Evolutionary conservation across 1,284 basidiomycete species (phyloP), one percentile per base, ranked within the genome.

Genomic region (Heterobasidion parviporum): DNA sequence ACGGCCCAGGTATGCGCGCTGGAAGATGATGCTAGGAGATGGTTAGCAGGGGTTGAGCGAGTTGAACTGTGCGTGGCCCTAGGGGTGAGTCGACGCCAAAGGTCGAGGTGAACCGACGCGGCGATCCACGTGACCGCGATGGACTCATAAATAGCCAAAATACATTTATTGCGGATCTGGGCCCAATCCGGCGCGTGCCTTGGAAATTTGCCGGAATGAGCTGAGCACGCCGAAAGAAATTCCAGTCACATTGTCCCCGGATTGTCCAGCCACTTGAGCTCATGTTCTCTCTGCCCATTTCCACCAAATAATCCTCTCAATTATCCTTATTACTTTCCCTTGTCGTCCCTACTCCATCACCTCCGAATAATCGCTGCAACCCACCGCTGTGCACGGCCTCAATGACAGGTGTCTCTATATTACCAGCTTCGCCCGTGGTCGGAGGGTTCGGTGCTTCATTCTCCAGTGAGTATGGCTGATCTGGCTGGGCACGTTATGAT

Each of bases 401-500:
- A 58, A 72, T 72, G 71, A 70, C 71, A 60, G 67, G 67, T 58
- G 63, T 72, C 48, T 62, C 70, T 53, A 64, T 71, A 38, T 57
- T 70, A 50, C 64, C 69, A 50, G 66, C 68, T n/a, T 64, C 70
- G 43, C 62, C 68, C 56, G 61, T 65, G 45, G 54, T 63, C 50
- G 53, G 61, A 50, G 60, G 49, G 59, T 55, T 65, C 65, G 56
- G 61, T 20, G 54, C 63, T 47, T 60, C 65, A 50, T 60, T 60
- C 53, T 63, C 63, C 54, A 66, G 70, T 70, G 54, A 61, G 53
- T 54, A 12, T 20, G 6, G n/a, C 26, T 26, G 26, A 26, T 47
- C 36, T 51, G 51, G 46, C 41, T 43, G 44, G 50, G 18, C 41
- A 33, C 16, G 44, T 53, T 48, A 48, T 52, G 46, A 16, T 52